Evolutionary conservation across 805 yeast species (phyloP).

Genomic region (Cyberlindnera americana): DNA sequence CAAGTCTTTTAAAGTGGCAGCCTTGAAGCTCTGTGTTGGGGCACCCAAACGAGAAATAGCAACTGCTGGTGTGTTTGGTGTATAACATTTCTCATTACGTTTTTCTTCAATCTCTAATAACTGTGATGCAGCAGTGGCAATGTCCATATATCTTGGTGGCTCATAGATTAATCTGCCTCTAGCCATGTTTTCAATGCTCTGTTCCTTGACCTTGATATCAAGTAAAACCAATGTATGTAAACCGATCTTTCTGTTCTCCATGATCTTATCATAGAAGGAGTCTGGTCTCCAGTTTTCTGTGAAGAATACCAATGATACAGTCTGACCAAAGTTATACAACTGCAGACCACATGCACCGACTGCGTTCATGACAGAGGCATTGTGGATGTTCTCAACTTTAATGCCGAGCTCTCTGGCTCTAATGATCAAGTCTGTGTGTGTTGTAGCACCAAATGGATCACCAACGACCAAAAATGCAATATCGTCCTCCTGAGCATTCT

Average conservation of each 20-base stretch:
- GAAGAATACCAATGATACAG: conserved; percentile 94
- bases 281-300: conserved; percentile 97
- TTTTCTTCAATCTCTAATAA: conserved; percentile 81
- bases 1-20: conserved; percentile 77
- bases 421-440: conserved; percentile 90
- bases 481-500: conserved; percentile 73
- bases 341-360: conserved; percentile 98
- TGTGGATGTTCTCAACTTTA: conserved; percentile 79
- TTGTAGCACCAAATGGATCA: conserved; percentile 97
- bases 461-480: conserved; percentile 96
- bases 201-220: conserved; percentile 96
- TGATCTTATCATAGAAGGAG: conserved; percentile 82
- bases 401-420: conserved; percentile 86
- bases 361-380: conserved; percentile 97
- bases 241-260: conserved; percentile 88
- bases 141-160: conserved; percentile 96
- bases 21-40: conserved; percentile 74
- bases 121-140: conserved; percentile 85
- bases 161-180: conserved; percentile 89
- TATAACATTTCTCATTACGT: conserved; percentile 74
- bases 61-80: conserved; percentile 86
- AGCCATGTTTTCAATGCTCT: conserved; percentile 89
- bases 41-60: conserved; percentile 92
- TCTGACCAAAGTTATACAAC: conserved; percentile 92
- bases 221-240: conserved; percentile 83